A percentile compares a stretch with the other conserved stretches of the same genome.
Conservation (phyloP, 441 rosid genomes). For the Aquilaria agallochum region DNA sequence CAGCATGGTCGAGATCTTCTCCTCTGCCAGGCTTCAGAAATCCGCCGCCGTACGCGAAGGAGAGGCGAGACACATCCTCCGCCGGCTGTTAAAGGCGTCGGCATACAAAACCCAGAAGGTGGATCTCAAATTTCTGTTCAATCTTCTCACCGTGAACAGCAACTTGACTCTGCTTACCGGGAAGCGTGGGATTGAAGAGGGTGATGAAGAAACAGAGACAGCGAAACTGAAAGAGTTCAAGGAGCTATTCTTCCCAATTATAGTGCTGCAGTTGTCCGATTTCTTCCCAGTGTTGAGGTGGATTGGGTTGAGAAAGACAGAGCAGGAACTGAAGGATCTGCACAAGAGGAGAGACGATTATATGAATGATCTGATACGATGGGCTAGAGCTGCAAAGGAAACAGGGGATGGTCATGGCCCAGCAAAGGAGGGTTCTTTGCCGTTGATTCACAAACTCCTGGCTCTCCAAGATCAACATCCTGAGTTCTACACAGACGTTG, state of each 20-base stretch:
- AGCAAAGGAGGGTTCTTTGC: too few relatives aligned
- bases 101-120: constrained; percentile 32
- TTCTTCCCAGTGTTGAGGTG: constrained; percentile 29
- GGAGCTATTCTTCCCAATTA: constrained; percentile 26
- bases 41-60: constrained; percentile 27
- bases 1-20: constrained; percentile 36
- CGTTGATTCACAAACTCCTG: too few relatives aligned
- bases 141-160: background rate
- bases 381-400: too few relatives aligned
- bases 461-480: too few relatives aligned
- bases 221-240: constrained; percentile 28
- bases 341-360: constrained; percentile 6
- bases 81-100: constrained; percentile 14
- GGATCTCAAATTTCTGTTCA: constrained; percentile 31
- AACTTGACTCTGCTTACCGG: constrained; percentile 48
- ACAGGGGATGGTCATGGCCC: too few relatives aligned
- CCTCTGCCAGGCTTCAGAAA: constrained; percentile 31
- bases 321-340: constrained; percentile 7
- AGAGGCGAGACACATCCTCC: constrained; percentile 22
- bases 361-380: constrained; percentile 4
- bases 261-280: constrained; percentile 33
- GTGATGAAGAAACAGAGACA: constrained; percentile 15
- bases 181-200: constrained; percentile 20
- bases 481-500: too few relatives aligned
- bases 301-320: background rate